These are phyloP conservation scores for Xylaria sp. DNA, from an alignment of 2,329 filamentous ascomycete genomes.

Conservation along the genomic window DNA sequence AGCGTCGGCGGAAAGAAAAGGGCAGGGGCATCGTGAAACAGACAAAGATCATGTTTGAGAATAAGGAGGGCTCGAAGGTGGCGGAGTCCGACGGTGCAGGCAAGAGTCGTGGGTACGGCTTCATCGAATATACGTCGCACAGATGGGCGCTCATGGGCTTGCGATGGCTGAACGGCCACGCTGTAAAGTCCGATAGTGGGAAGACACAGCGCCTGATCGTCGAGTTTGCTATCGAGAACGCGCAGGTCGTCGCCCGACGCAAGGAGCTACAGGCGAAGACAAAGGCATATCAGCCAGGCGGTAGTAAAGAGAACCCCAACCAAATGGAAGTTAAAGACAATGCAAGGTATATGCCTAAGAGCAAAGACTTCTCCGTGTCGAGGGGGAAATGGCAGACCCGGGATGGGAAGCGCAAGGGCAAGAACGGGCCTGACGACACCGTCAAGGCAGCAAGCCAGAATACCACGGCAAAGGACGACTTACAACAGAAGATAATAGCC, in stretches of 20 bases:
- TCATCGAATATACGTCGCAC: constrained; percentile 95
- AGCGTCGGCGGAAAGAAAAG: constrained; percentile 80
- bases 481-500: constrained; percentile 81
- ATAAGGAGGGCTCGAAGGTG: constrained; percentile 84
- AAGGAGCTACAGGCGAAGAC: constrained; percentile 61
- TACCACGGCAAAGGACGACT: constrained; percentile 49
- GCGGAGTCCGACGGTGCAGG: constrained; percentile 79
- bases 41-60: constrained; percentile 95
- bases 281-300: constrained; percentile 22
- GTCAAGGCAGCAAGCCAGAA: constrained; percentile 44
- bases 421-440: constrained; percentile 25
- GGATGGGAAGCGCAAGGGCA: constrained; percentile 30
- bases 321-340: constrained; percentile 23
- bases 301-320: constrained; percentile 26
- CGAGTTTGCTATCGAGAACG: constrained; percentile 98
- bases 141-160: constrained; percentile 95
- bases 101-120: constrained; percentile 91
- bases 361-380: constrained; percentile 50
- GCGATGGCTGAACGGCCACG: constrained; percentile 87
- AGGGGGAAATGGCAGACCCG: constrained; percentile 43
- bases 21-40: constrained; percentile 90
- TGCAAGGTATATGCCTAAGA: constrained; percentile 33
- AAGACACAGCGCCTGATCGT: constrained; percentile 91
- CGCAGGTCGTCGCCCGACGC: constrained; percentile 88
- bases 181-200: constrained; percentile 69